phyloP scores from a whole-genome alignment of 306 rosid genomes.

The Prunus kanzakura region DNA sequence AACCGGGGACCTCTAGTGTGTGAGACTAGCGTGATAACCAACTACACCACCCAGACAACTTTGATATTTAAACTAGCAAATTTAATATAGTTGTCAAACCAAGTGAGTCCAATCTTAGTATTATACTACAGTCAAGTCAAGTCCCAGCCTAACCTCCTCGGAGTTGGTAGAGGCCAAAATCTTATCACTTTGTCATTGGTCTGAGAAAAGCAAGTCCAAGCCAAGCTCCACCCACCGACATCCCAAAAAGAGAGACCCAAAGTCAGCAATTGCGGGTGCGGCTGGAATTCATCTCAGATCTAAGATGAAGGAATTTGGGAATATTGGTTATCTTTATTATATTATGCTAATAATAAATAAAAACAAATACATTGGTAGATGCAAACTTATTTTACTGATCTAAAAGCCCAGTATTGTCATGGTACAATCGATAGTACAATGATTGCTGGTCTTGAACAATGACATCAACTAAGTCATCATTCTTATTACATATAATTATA shows the following conservation, averaged over 20 bases:
- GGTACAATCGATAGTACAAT: neutral
- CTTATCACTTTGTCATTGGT: no score
- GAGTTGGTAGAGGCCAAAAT: no score
- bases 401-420: neutral
- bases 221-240: neutral
- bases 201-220: no score
- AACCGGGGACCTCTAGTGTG: constrained; percentile 4
- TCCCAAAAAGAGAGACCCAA: neutral
- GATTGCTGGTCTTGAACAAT: neutral
- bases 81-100: neutral
- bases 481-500: neutral
- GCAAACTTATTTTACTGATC: neutral
- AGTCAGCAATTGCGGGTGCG: neutral
- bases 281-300: neutral
- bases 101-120: no score
- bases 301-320: neutral
- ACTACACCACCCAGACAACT: neutral
- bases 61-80: neutral
- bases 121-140: no score
- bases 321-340: neutral
- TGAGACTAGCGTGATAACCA: constrained; percentile 5
- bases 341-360: neutral
- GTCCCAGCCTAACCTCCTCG: no score
- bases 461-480: neutral
- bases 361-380: neutral